These are phyloP conservation scores for Penicillium pulvis DNA, from an alignment of 495 filamentous ascomycete species.

Conservation along the genomic window DNA sequence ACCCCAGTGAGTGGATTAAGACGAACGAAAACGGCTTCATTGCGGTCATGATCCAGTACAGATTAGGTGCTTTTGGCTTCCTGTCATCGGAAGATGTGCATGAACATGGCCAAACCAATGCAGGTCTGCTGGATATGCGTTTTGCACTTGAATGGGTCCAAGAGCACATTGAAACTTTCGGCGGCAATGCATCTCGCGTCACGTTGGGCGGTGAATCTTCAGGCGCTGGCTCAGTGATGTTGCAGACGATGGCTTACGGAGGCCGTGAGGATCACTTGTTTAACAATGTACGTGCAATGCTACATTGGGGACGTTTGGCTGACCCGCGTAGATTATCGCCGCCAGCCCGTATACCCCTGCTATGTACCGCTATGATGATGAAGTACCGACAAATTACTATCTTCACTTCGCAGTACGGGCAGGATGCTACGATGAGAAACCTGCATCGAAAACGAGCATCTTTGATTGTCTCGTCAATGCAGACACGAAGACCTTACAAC, in stretches of 20 bases:
- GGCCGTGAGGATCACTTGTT: conserved; percentile 29
- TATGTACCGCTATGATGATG: conserved; percentile 53
- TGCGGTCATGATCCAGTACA: conserved; percentile 17
- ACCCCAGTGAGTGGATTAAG: conserved; percentile 15
- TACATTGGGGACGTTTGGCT: background rate
- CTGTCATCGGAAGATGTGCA: conserved; percentile 15
- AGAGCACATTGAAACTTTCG: conserved; percentile 40
- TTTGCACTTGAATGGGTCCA: conserved; percentile 63
- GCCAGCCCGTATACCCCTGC: conserved; percentile 54
- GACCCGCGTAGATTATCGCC: conserved; percentile 42
- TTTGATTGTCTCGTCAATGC: conserved; percentile 57
- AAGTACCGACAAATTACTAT: conserved; percentile 54
- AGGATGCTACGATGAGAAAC: conserved; percentile 46
- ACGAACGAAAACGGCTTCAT: conserved; percentile 15
- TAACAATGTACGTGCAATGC: conserved; percentile 16
- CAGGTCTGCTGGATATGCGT: conserved; percentile 62
- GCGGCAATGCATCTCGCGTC: conserved; percentile 42
- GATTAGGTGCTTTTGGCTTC: conserved; percentile 22
- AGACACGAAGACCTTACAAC: conserved; percentile 55
- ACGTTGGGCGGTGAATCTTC: conserved; percentile 43
- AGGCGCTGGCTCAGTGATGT: conserved; percentile 51
- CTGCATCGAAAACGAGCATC: conserved; percentile 23
- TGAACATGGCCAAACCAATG: conserved; percentile 25
- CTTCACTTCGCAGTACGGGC: conserved; percentile 54
- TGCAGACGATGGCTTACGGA: conserved; percentile 55